These are phyloP conservation scores for Globisporangium uncinulatum DNA, from an alignment of 352 stramenopile species.

Conservation along the genomic window DNA sequence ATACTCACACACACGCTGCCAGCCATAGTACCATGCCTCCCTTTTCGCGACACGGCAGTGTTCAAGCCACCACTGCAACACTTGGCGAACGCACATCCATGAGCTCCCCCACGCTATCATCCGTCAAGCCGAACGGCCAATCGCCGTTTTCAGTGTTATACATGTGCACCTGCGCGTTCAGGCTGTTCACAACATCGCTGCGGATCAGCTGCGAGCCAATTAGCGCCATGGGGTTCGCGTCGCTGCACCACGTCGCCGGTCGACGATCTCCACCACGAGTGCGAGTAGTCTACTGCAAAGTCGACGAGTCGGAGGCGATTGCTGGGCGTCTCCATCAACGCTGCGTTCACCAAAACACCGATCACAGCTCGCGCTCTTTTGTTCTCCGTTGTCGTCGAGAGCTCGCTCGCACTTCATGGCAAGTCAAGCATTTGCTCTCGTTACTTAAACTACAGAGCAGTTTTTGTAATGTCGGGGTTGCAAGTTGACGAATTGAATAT, in stretches of 20 bases:
- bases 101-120: slow-evolving; percentile 26
- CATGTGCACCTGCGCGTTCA: slow-evolving; percentile 61
- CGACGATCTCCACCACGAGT: slow-evolving; percentile 64
- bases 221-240: slow-evolving; percentile 62
- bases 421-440: too few species aligned
- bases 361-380: too few species aligned
- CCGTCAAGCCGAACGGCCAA: slow-evolving; percentile 49
- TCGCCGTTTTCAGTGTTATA: slow-evolving; percentile 49
- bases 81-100: slow-evolving; percentile 54
- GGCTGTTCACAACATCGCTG: slow-evolving; percentile 43
- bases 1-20: not conserved
- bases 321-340: slow-evolving; percentile 12
- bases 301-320: slow-evolving; percentile 62
- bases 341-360: slow-evolving; percentile 31
- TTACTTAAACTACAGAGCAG: too few species aligned
- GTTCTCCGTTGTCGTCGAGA: too few species aligned
- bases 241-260: slow-evolving; percentile 48
- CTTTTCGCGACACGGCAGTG: not conserved
- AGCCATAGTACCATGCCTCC: not conserved
- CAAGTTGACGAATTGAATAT: too few species aligned
- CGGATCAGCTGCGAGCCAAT: slow-evolving; percentile 51
- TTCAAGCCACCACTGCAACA: not conserved
- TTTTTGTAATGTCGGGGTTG: too few species aligned
- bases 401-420: too few species aligned
- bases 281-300: slow-evolving; percentile 63